phyloP scores from a whole-genome alignment of 225 moss, liverwort and hornwort species.

The Takakia lepidozioides region DNA sequence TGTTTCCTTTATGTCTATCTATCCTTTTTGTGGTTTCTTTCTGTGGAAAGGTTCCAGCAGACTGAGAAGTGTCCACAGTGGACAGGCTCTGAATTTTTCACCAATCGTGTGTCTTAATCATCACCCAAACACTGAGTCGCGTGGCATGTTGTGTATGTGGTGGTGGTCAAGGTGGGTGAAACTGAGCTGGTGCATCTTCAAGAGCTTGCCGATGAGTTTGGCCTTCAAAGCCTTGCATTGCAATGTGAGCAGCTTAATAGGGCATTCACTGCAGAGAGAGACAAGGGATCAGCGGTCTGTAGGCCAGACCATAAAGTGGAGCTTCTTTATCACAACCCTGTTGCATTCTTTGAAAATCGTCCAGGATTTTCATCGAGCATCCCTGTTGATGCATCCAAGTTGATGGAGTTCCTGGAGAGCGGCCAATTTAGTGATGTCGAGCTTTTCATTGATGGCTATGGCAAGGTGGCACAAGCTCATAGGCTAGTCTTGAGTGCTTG shows the following conservation, averaged over 20 bases:
- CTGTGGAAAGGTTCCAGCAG: too few relatives aligned
- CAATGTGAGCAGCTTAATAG: slow-evolving; percentile 45
- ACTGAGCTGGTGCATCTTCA: slow-evolving; percentile 41
- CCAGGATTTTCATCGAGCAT: slow-evolving; percentile 33
- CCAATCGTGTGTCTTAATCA: too few relatives aligned
- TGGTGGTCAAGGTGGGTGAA: slow-evolving; percentile 35
- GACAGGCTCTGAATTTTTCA: too few relatives aligned
- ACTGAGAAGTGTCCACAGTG: too few relatives aligned
- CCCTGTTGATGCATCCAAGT: slow-evolving; percentile 46
- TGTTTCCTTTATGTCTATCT: too few relatives aligned
- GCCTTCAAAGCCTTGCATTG: slow-evolving; percentile 39
- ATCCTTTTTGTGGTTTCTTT: too few relatives aligned
- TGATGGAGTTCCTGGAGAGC: slow-evolving; percentile 49
- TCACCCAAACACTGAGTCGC: too few relatives aligned
- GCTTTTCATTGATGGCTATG: slow-evolving; percentile 52
- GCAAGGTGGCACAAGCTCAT: slow-evolving; percentile 59
- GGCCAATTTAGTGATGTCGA: slow-evolving; percentile 77
- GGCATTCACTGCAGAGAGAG: slow-evolving; percentile 13
- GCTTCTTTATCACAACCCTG: slow-evolving; percentile 24
- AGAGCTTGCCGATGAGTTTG: slow-evolving; percentile 63
- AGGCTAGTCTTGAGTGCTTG: slow-evolving; percentile 86
- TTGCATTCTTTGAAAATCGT: slow-evolving; percentile 24
- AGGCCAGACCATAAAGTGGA: slow-evolving; percentile 22
- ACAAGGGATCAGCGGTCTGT: slow-evolving; percentile 7
- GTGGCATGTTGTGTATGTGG: too few relatives aligned